Conservation (phyloP, 2,329 filamentous ascomycete genomes). For the Aaosphaeria arxii region DNA sequence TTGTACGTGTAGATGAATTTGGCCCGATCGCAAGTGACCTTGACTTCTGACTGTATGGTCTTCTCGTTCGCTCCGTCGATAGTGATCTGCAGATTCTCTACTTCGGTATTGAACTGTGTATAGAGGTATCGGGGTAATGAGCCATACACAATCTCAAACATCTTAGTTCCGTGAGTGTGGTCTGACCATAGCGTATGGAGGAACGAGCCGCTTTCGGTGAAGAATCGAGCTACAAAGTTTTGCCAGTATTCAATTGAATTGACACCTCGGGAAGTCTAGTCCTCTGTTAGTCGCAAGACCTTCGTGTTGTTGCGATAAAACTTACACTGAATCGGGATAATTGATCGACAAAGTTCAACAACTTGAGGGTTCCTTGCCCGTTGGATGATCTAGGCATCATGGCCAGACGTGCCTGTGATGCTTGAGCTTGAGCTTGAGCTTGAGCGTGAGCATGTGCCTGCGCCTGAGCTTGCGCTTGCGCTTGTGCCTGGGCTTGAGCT, state of each 20-base stretch:
- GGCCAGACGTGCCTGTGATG: conserved; percentile 24
- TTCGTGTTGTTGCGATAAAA: background rate
- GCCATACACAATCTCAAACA: conserved; percentile 80
- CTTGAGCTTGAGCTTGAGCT: conserved; percentile 12
- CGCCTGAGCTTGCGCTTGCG: conserved; percentile 12
- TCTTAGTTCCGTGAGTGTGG: conserved; percentile 64
- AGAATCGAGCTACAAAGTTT: conserved; percentile 75
- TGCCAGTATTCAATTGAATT: conserved; percentile 77
- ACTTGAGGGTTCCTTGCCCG: conserved; percentile 47
- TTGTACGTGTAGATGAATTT: conserved; percentile 89
- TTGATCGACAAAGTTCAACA: conserved; percentile 57
- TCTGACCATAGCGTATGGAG: conserved; percentile 62
- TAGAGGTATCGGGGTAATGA: conserved; percentile 86
- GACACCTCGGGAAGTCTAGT: conserved; percentile 12
- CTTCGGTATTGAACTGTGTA: conserved; percentile 79
- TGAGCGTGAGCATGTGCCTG: background rate
- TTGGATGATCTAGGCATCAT: conserved; percentile 24
- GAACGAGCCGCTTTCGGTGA: conserved; percentile 73
- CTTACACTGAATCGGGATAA: conserved; percentile 58
- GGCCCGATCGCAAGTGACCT: conserved; percentile 72
- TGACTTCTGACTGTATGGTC: conserved; percentile 61
- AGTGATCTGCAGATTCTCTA: conserved; percentile 81
- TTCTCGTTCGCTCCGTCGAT: conserved; percentile 66
- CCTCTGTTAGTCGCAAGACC: conserved; percentile 4
- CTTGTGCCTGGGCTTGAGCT: conserved; percentile 9